Percentiles rank a stretch among this genome's conserved stretches.
These are phyloP conservation scores for Pseudocercospora fuligena DNA, from an alignment of 2,329 filamentous ascomycete species.

Conservation along the genomic window DNA sequence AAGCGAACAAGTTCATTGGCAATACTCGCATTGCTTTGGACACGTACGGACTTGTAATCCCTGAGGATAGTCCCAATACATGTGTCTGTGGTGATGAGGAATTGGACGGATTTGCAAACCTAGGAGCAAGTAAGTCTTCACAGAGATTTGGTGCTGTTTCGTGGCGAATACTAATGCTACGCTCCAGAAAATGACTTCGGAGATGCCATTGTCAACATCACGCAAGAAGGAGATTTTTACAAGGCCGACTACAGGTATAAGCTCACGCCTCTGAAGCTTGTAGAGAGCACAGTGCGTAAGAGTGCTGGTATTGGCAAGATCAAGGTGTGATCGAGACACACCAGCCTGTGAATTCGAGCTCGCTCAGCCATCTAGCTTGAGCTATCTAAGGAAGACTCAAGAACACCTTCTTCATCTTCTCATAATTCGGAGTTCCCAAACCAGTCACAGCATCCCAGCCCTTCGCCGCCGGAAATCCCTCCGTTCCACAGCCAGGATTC, in stretches of 20 bases:
- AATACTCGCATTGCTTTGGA: conserved; percentile 56
- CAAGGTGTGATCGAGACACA: conserved; percentile 9
- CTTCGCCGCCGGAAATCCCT: conserved; percentile 34
- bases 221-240: conserved; percentile 56
- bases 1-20: conserved; percentile 55
- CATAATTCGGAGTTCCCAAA: conserved; percentile 36
- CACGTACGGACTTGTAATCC: conserved; percentile 62
- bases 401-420: conserved; percentile 36
- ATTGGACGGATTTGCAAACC: conserved; percentile 60
- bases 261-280: conserved; percentile 44
- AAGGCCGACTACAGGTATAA: conserved; percentile 56
- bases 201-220: conserved; percentile 56
- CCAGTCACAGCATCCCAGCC: conserved; percentile 43
- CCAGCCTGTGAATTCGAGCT: neutral
- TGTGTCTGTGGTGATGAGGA: conserved; percentile 59
- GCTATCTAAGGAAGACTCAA: conserved; percentile 30
- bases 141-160: too few species aligned
- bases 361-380: neutral
- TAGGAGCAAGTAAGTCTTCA: conserved; percentile 54
- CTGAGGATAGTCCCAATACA: conserved; percentile 60
- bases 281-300: conserved; percentile 15
- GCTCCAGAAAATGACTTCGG: conserved; percentile 55
- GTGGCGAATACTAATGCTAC: neutral
- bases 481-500: conserved; percentile 43
- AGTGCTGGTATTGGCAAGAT: conserved; percentile 24